Percentiles rank a stretch among this genome's conserved stretches.
Conservation (phyloP, 495 filamentous ascomycete species). For the Penicillium macrosclerotiorum region DNA sequence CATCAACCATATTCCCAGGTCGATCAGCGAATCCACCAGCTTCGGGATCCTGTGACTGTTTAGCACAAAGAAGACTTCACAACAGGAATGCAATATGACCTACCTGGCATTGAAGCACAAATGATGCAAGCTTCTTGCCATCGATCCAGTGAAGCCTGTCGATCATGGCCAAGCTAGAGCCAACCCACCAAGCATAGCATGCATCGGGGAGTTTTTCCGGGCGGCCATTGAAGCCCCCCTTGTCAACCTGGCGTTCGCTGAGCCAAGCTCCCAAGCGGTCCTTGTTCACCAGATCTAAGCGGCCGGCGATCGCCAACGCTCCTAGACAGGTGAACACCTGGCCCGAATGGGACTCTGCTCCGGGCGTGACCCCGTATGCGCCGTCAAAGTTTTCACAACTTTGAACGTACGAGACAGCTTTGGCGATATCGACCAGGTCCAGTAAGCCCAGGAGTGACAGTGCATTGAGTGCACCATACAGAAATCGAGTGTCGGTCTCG, state of each 20-base stretch:
- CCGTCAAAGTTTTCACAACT: slow-evolving; percentile 90
- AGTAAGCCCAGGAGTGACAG: slow-evolving; percentile 76
- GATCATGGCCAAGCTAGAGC: slow-evolving; percentile 86
- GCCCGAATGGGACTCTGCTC: slow-evolving; percentile 87
- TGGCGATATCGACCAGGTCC: slow-evolving; percentile 68
- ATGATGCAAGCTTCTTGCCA: slow-evolving; percentile 66
- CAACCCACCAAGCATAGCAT: slow-evolving; percentile 98
- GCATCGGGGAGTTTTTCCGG: slow-evolving; percentile 96
- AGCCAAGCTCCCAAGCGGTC: slow-evolving; percentile 86
- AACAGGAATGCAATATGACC: slow-evolving; percentile 22
- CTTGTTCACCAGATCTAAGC: slow-evolving; percentile 77
- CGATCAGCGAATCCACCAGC: slow-evolving; percentile 84
- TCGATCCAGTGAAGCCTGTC: slow-evolving; percentile 90
- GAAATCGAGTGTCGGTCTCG: slow-evolving; percentile 89
- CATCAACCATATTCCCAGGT: slow-evolving; percentile 92
- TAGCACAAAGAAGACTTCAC: slow-evolving; percentile 13
- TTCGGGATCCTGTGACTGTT: slow-evolving; percentile 64
- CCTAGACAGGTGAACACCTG: slow-evolving; percentile 96
- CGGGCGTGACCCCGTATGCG: slow-evolving; percentile 83
- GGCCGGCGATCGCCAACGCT: slow-evolving; percentile 76
- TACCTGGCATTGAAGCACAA: slow-evolving; percentile 81
- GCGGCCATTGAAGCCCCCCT: slow-evolving; percentile 87
- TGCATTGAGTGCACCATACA: slow-evolving; percentile 84
- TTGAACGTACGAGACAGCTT: slow-evolving; percentile 73
- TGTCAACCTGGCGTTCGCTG: slow-evolving; percentile 83